A percentile compares a stretch with the other conserved stretches of the same genome.
Evolutionary conservation across 1,139 yeast genomes (phyloP).

Genomic region (Meyerozyma guilliermondii): DNA sequence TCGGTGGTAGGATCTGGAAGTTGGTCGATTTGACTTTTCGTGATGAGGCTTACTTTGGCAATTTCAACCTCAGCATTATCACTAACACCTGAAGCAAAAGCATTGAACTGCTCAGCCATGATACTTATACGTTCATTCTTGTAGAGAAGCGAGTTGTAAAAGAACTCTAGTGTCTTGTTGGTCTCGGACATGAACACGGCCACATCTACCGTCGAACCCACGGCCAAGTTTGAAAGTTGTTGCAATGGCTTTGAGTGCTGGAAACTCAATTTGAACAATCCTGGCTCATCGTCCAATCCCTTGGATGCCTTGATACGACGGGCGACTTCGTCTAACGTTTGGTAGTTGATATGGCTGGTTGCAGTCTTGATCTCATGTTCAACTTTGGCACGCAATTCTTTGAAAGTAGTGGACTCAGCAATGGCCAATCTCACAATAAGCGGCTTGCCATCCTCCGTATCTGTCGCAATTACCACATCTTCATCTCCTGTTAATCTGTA

Average conservation of each 20-base stretch:
- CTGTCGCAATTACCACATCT: conserved; percentile 81
- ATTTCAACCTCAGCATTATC: conserved; percentile 37
- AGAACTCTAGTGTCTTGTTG: conserved; percentile 31
- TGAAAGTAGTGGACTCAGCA: conserved; percentile 49
- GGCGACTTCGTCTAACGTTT: conserved; percentile 54
- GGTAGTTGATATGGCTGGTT: conserved; percentile 31
- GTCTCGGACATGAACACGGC: conserved; percentile 44
- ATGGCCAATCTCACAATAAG: conserved; percentile 61
- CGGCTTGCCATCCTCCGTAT: conserved; percentile 36
- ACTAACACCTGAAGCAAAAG: conserved; percentile 36
- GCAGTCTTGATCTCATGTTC: conserved; percentile 37
- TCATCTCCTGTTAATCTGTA: conserved; percentile 90
- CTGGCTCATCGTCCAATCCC: conserved; percentile 54
- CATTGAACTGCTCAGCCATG: conserved; percentile 67
- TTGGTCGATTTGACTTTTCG: conserved; percentile 49
- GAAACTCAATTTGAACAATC: conserved; percentile 60
- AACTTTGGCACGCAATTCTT: conserved; percentile 45
- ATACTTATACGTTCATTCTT: conserved; percentile 62
- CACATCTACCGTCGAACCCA: conserved; percentile 59
- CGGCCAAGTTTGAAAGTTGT: conserved; percentile 42
- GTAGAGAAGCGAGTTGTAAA: conserved; percentile 75
- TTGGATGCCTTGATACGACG: conserved; percentile 43
- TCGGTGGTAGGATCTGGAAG: conserved; percentile 88
- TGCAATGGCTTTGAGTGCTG: conserved; percentile 42
- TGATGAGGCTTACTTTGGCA: conserved; percentile 63